Evolutionary conservation across 495 filamentous ascomycete species (phyloP).

Genomic region (Neurospora terricola): DNA sequence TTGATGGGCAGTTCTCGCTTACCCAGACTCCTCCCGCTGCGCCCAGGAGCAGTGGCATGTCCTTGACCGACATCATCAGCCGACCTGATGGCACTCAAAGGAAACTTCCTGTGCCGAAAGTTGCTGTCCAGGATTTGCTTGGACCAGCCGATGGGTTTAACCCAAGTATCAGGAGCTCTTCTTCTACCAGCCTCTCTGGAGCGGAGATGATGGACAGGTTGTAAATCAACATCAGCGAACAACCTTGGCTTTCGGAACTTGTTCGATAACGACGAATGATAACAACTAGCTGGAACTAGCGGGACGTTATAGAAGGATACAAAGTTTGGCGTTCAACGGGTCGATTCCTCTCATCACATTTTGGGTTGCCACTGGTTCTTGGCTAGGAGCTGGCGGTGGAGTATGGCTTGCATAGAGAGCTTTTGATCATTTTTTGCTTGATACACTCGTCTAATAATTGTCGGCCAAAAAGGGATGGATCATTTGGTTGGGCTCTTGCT

Average conservation of each 20-base stretch:
- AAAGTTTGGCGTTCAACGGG: neutral
- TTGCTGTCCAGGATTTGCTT: slow-evolving; percentile 80
- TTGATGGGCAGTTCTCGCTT: slow-evolving; percentile 34
- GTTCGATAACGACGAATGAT: neutral
- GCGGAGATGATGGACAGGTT: slow-evolving; percentile 31
- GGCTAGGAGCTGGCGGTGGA: neutral
- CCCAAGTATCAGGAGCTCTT: slow-evolving; percentile 37
- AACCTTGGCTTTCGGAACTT: neutral
- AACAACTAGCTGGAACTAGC: neutral
- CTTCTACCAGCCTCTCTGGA: slow-evolving; percentile 37
- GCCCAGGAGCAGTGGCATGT: slow-evolving; percentile 51
- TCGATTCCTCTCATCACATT: neutral
- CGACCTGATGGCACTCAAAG: slow-evolving; percentile 76
- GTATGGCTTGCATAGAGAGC: neutral
- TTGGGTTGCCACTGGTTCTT: neutral
- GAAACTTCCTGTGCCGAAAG: slow-evolving; percentile 86
- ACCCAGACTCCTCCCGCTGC: slow-evolving; percentile 25
- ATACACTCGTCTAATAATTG: neutral
- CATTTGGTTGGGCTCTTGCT: slow-evolving; percentile 1
- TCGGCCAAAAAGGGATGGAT: neutral
- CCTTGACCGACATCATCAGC: slow-evolving; percentile 87
- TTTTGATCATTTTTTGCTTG: neutral
- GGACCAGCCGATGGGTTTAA: slow-evolving; percentile 53
- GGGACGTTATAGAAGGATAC: slow-evolving; percentile 12
- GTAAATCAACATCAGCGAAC: slow-evolving; percentile 6